phyloP scores from a whole-genome alignment of 2,329 filamentous ascomycete genomes.

The Penicillium hesseltinei region DNA sequence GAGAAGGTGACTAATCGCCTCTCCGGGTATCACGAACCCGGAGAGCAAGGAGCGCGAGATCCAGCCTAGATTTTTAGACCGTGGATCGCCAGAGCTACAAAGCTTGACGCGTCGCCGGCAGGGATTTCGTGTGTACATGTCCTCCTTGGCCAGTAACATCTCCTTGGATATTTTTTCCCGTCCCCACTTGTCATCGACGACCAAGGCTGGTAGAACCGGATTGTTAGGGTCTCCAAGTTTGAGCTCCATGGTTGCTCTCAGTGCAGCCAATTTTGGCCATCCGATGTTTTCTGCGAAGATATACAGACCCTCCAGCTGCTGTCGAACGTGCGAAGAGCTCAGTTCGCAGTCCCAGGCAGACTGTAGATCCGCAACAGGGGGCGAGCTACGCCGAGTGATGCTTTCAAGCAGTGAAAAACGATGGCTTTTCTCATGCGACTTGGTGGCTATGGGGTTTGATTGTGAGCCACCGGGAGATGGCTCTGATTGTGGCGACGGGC shows the following conservation, averaged over 20 bases:
- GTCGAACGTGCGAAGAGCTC: slow-evolving; percentile 35
- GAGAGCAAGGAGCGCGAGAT: slow-evolving; percentile 56
- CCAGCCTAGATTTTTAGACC: slow-evolving; percentile 49
- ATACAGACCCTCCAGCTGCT: slow-evolving; percentile 51
- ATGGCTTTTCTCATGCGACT: slow-evolving; percentile 14
- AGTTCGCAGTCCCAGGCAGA: slow-evolving; percentile 39
- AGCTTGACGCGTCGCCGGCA: slow-evolving; percentile 32
- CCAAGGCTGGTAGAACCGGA: slow-evolving; percentile 7
- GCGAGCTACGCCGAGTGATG: slow-evolving; percentile 21
- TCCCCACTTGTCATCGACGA: slow-evolving; percentile 14
- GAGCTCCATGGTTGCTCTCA: slow-evolving; percentile 39
- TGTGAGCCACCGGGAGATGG: slow-evolving; percentile 1
- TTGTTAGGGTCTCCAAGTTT: slow-evolving; percentile 32
- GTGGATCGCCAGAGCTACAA: slow-evolving; percentile 17
- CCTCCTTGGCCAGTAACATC: slow-evolving; percentile 17
- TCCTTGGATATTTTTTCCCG: slow-evolving; percentile 10
- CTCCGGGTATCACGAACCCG: slow-evolving; percentile 55
- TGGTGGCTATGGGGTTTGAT: slow-evolving; percentile 1
- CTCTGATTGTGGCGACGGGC: slow-evolving; percentile 12
- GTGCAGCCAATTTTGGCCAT: slow-evolving; percentile 48
- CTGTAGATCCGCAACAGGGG: slow-evolving; percentile 15
- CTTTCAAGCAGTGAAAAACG: slow-evolving; percentile 27
- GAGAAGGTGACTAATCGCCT: slow-evolving; percentile 54
- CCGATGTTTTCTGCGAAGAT: slow-evolving; percentile 51
- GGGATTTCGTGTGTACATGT: slow-evolving; percentile 33